Evolutionary conservation across 2,329 filamentous ascomycete genomes (phyloP), one percentile per base, ranked within the genome.

Genomic region (Aspergillus sp.): DNA sequence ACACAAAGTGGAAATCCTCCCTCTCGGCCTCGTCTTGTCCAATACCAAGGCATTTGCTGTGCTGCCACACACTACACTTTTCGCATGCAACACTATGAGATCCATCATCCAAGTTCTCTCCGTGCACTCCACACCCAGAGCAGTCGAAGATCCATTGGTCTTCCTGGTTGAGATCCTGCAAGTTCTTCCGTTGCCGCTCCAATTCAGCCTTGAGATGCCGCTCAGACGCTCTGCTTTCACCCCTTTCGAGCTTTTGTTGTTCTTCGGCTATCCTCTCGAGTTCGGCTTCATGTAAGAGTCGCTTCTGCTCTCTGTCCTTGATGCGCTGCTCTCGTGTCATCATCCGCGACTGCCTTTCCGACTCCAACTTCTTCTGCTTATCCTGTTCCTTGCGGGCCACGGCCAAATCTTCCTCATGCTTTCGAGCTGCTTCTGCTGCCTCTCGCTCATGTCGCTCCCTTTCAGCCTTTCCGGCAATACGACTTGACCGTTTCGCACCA

Each of bases 61-160:
- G 93, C 64, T 97, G 91, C 93, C 93, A 98, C 38, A 95, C 85
- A 61, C 85, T 94, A 73, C 93, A 98, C 53, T 77, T 83, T 61
- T 98, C 93, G 68, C 93, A 98, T 27, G 90, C 87, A 51, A 98
- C 83, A 62, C 90, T 95, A 62, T 95, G 90, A 6, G 88, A 85
- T 31, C 93, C 93, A 62, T 97, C 93, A 57, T 98, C 93, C 48
- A 82, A 60, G 46, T 96, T 88, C 56, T 94, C 85, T 19, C 93
- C 93, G 64, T 95, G 84, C 19, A 90, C 78, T 27, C 91, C 91
- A 64, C 93, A 98, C 27, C 88, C 78, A 10, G 80, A 76, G 62
- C 93, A 98, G 62, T 98, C 93, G 56, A 98, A 98, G 33, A 89
- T 79, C 93, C 93, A 97, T 40, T 90, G 82, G 9, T 89, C 87